Conservation (phyloP, 148 eudicot genomes). For the Limonium bicolor region DNA sequence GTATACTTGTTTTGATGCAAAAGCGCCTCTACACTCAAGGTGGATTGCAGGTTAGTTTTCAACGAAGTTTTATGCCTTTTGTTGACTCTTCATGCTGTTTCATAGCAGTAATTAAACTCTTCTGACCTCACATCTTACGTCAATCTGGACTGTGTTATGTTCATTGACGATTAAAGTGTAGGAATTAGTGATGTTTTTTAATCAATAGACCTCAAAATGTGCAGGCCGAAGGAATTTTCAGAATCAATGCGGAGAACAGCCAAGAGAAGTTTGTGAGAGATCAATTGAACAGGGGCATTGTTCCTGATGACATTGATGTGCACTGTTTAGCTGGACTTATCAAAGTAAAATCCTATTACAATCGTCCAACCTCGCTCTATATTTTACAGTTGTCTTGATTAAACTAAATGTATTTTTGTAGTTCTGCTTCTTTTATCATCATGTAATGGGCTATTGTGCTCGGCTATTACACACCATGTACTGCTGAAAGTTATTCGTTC, state of each 20-base stretch:
- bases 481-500: too few species aligned
- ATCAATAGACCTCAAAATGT: too few species aligned
- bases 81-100: not conserved
- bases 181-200: not conserved
- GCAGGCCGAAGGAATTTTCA: conserved; percentile 95
- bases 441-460: too few species aligned
- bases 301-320: conserved; percentile 84
- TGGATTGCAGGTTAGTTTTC: conserved; percentile 80
- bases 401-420: too few species aligned
- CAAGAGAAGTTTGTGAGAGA: conserved; percentile 83
- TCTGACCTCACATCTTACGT: not conserved
- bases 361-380: too few species aligned
- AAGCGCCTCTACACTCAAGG: conserved; percentile 79
- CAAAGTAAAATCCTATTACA: conserved; percentile 73
- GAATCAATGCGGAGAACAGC: conserved; percentile 78
- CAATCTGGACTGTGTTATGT: not conserved
- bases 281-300: conserved; percentile 60
- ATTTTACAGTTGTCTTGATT: not conserved
- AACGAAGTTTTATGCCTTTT: too few species aligned
- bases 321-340: conserved; percentile 97
- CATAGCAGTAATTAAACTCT: not conserved
- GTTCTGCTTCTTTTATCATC: too few species aligned
- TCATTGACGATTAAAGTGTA: not conserved
- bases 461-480: too few species aligned
- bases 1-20: conserved; percentile 82